Evolutionary conservation across 2,329 filamentous ascomycete genomes (phyloP), one percentile per base, ranked within the genome.

Genomic region (Corinectria fuckeliana): DNA sequence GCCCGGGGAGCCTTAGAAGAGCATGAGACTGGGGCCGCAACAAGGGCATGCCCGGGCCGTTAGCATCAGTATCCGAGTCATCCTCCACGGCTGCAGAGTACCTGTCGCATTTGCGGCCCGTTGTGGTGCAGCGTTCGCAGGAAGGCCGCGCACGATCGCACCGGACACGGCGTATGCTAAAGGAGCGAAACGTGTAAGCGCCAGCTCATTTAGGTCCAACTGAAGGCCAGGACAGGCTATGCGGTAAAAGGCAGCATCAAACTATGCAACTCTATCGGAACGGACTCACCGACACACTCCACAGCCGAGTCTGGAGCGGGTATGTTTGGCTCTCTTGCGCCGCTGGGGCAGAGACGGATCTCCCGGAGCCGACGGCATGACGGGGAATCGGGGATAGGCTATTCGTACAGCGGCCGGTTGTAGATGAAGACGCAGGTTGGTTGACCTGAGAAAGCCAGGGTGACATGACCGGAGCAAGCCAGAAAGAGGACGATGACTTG

Each of bases 281-380:
- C 16, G 26, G 18, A 55, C 63, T 48, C 45, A 65, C 62, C 63
- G 62, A 32, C 63, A 66, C 14, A 66, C 63, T 30, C 62, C 62
- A 56, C 62, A 66, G 13, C 63, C 63, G 7, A 64, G 48, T 56
- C 48, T 64, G 14, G 63, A 64, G 10, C 63, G 59, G 11, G 63
- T 64, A 30, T 66, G 62, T 42, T 62, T 61, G 8, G 62, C 63
- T 36, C 63, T 56, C 50, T 59, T 66, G 14, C 63, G 59, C 21
- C 30, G 52, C 16, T 47, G 48, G 44, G 50, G 30, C 13, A 36
- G 51, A 9, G 14, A 13, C 16, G 23, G 21, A 23, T 41, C 44
- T 16, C 30, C 56, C 28, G 36, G 28, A 21, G 36, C 30, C 51
- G 41, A 20, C 11, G 50, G 14, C 53, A 59, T 59, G 25, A 25